Evolutionary conservation across 2,329 filamentous ascomycete genomes (phyloP).

Genomic region (Sphaerulina musiva): DNA sequence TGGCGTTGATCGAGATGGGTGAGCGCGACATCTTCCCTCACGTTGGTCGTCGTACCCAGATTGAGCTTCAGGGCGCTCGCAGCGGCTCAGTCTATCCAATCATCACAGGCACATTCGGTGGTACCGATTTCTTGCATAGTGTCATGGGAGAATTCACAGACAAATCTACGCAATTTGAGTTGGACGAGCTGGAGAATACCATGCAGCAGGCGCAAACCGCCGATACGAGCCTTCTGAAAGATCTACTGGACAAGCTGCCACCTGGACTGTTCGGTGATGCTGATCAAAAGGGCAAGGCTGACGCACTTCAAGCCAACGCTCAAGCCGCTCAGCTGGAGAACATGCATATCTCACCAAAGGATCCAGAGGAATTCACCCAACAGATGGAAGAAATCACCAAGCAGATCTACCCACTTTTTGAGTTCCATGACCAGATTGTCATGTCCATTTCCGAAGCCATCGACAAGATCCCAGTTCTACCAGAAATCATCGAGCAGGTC

Average conservation of each 20-base stretch:
- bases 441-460: slow-evolving; percentile 70
- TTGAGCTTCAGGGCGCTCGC: slow-evolving; percentile 62
- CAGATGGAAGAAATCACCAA: slow-evolving; percentile 66
- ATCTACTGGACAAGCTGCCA: slow-evolving; percentile 75
- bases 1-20: slow-evolving; percentile 80
- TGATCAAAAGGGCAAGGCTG: slow-evolving; percentile 66
- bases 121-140: slow-evolving; percentile 73
- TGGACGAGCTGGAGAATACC: slow-evolving; percentile 80
- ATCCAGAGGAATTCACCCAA: slow-evolving; percentile 77
- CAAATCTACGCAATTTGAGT: slow-evolving; percentile 84
- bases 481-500: slow-evolving; percentile 76
- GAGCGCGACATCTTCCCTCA: slow-evolving; percentile 79
- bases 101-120: slow-evolving; percentile 87
- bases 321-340: slow-evolving; percentile 68
- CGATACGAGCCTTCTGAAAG: slow-evolving; percentile 67
- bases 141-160: slow-evolving; percentile 75
- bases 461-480: slow-evolving; percentile 77
- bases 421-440: slow-evolving; percentile 87
- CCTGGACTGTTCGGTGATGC: slow-evolving; percentile 70
- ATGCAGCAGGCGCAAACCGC: slow-evolving; percentile 57
- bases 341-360: slow-evolving; percentile 64
- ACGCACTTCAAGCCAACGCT: slow-evolving; percentile 73
- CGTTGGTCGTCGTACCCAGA: slow-evolving; percentile 66
- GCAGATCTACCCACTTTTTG: slow-evolving; percentile 81
- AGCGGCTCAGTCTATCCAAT: slow-evolving; percentile 64